phyloP scores from a whole-genome alignment of 345 rosid species.

The Cardamine resedifolia region DNA sequence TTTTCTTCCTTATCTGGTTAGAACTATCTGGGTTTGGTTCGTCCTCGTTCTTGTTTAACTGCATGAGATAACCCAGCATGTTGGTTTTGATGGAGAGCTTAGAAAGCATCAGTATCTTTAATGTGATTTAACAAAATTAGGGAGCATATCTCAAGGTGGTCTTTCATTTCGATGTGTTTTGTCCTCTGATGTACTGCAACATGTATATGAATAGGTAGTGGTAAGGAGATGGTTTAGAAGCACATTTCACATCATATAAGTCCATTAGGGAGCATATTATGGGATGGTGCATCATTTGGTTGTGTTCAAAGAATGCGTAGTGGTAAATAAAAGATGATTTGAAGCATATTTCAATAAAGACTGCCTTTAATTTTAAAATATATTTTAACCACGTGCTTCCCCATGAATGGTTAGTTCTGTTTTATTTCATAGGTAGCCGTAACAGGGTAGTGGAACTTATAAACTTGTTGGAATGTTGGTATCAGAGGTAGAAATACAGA shows the following conservation, averaged over 20 bases:
- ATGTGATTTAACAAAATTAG: slow-evolving; percentile 1
- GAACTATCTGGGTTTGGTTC: not conserved
- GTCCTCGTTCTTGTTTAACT: not conserved
- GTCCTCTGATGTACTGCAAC: not conserved
- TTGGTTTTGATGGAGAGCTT: slow-evolving; percentile 18
- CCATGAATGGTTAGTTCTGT: not conserved
- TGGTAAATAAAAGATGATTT: slow-evolving; percentile 1
- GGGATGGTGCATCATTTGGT: not conserved
- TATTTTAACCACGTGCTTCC: slow-evolving; percentile 4
- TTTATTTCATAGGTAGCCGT: not conserved
- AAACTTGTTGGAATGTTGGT: slow-evolving; percentile 5
- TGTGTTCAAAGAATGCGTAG: not conserved
- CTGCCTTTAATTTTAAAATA: slow-evolving; percentile 6
- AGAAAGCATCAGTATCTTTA: slow-evolving; percentile 15
- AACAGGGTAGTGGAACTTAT: not conserved
- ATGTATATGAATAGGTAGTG: slow-evolving; percentile 11
- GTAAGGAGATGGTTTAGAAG: slow-evolving; percentile 3
- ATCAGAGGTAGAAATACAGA: slow-evolving; percentile 2
- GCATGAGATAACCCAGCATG: slow-evolving; percentile 17
- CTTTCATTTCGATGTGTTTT: slow-evolving; percentile 9
- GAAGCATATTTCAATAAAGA: not conserved
- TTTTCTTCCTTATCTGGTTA: not conserved
- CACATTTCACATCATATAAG: too few relatives aligned
- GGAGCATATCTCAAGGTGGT: slow-evolving; percentile 12
- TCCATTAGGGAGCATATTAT: slow-evolving; percentile 7